Conservation (phyloP, 2,329 filamentous ascomycete genomes). For the Berkeleyomyces rouxiae region DNA sequence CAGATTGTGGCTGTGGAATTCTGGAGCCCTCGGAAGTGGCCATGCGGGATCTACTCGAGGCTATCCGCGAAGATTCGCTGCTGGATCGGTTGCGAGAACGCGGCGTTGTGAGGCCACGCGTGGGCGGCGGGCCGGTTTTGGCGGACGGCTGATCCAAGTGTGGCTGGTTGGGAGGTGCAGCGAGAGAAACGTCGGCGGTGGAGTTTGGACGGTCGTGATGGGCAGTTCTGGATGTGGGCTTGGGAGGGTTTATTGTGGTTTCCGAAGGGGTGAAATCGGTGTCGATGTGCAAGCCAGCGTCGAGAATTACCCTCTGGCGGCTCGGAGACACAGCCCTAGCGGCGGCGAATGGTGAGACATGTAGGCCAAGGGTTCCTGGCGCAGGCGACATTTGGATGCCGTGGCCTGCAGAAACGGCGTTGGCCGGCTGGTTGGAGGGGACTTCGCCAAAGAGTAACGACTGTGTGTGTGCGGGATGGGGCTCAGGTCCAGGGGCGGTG, state of each 20-base stretch:
- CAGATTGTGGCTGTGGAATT: not conserved
- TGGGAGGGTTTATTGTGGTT: not conserved
- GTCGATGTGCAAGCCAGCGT: constrained; percentile 46
- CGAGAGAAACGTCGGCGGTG: not conserved
- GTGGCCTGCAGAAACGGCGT: constrained; percentile 38
- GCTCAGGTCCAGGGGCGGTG: not conserved
- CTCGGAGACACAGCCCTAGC: constrained; percentile 18
- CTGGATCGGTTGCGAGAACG: constrained; percentile 8
- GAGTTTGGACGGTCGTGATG: not conserved
- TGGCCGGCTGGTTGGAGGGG: constrained; percentile 32
- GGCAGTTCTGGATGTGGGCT: not conserved
- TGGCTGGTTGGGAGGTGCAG: constrained; percentile 29
- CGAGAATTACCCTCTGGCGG: constrained; percentile 47
- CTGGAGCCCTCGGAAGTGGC: constrained; percentile 1
- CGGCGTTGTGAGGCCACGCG: not conserved
- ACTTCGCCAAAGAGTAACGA: constrained; percentile 59
- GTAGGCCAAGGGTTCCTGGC: not conserved
- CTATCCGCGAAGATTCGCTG: constrained; percentile 10
- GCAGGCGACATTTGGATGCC: constrained; percentile 30
- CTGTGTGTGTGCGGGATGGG: not conserved
- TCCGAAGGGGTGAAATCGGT: constrained; percentile 15
- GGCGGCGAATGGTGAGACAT: not conserved
- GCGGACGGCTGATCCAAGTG: constrained; percentile 27
- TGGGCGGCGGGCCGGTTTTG: constrained; percentile 1
- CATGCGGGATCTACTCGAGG: constrained; percentile 11